Conservation (phyloP, 768 basidiomycete species). For the Cyclocybe cylindracea region DNA sequence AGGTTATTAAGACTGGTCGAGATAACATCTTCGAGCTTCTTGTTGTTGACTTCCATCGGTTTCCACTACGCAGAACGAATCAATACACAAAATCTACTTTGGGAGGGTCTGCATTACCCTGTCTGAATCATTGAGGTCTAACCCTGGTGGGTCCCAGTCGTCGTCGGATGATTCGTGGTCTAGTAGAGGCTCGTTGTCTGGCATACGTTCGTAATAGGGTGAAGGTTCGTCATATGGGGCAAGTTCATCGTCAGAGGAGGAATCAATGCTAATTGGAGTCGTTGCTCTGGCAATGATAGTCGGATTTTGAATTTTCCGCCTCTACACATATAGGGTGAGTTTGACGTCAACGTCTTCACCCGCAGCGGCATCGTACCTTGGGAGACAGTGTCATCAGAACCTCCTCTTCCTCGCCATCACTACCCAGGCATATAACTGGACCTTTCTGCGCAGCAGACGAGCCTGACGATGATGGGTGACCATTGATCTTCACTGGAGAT, state of each 20-base stretch:
- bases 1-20: slow-evolving; percentile 3
- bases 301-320: not conserved
- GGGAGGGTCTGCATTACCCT: slow-evolving; percentile 20
- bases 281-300: not conserved
- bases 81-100: slow-evolving; percentile 5
- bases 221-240: not conserved
- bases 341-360: not conserved
- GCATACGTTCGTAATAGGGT: not conserved
- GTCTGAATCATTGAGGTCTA: slow-evolving; percentile 24
- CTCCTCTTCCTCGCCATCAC: slow-evolving; percentile 14
- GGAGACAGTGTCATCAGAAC: not conserved
- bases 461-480: not conserved
- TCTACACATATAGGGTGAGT: not conserved
- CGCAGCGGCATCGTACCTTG: slow-evolving; percentile 4
- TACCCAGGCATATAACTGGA: slow-evolving; percentile 7
- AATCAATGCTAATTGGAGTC: not conserved
- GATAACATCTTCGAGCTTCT: slow-evolving; percentile 10
- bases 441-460: not conserved
- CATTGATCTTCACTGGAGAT: not conserved
- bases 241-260: not conserved
- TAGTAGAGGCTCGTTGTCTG: not conserved
- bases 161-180: slow-evolving; percentile 17
- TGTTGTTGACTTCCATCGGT: slow-evolving; percentile 10
- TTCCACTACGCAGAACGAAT: slow-evolving; percentile 14
- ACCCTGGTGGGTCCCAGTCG: slow-evolving; percentile 21